Evolutionary conservation across 768 basidiomycete genomes (phyloP).

Genomic region (Mrakia blollopis): DNA sequence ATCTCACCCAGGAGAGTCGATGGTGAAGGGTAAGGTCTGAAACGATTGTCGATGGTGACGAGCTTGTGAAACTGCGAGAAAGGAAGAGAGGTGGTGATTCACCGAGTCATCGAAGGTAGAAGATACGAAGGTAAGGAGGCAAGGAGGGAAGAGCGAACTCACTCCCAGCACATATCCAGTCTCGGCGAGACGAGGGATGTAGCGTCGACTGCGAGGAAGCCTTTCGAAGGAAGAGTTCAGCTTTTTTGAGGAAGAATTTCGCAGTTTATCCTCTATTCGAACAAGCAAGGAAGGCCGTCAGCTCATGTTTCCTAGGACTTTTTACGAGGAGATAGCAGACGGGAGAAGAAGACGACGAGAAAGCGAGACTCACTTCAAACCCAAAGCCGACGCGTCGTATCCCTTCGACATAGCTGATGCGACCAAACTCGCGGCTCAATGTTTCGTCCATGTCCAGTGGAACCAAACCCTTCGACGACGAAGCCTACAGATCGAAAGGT

Average conservation of each 20-base stretch:
- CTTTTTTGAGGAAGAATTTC: slow-evolving; percentile 72
- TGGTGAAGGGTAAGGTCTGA: slow-evolving; percentile 84
- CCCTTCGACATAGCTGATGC: slow-evolving; percentile 63
- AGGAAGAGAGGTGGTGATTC: not conserved
- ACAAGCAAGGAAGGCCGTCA: not conserved
- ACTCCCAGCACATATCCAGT: slow-evolving; percentile 89
- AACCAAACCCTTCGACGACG: slow-evolving; percentile 97
- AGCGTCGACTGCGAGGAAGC: slow-evolving; percentile 88
- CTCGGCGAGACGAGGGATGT: slow-evolving; percentile 87
- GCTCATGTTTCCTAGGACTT: slow-evolving; percentile 9
- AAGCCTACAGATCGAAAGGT: slow-evolving; percentile 51
- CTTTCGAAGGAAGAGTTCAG: slow-evolving; percentile 93
- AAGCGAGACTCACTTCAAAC: slow-evolving; percentile 56
- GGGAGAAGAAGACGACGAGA: not conserved
- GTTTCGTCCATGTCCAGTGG: slow-evolving; percentile 85
- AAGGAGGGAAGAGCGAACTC: slow-evolving; percentile 24
- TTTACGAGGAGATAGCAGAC: not conserved
- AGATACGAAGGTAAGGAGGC: too few relatives aligned
- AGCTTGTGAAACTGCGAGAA: slow-evolving; percentile 70
- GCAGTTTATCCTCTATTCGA: slow-evolving; percentile 66
- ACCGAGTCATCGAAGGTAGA: not conserved
- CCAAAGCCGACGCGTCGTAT: slow-evolving; percentile 43
- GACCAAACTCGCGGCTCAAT: slow-evolving; percentile 89
- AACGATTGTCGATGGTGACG: slow-evolving; percentile 82
- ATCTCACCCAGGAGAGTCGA: slow-evolving; percentile 62